These are phyloP conservation scores for Mycena chlorophos DNA, from an alignment of 768 basidiomycete genomes.

Conservation along the genomic window DNA sequence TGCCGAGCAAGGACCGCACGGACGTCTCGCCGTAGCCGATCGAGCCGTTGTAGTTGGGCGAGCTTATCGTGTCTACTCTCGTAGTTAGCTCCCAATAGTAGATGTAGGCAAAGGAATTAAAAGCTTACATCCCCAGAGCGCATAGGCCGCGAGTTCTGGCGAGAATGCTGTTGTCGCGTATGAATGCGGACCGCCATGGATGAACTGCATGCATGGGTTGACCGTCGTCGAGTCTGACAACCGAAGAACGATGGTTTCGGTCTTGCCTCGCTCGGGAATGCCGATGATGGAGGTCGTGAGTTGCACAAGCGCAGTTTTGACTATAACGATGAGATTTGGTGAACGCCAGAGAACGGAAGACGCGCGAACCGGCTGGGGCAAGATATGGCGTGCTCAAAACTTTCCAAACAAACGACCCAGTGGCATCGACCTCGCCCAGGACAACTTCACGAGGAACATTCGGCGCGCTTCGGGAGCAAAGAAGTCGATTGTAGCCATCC, in stretches of 20 bases:
- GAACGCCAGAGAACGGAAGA: neutral
- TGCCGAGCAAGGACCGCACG: conserved; percentile 54
- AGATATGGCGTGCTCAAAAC: conserved; percentile 47
- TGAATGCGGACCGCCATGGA: conserved; percentile 67
- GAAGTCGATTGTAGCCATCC: conserved; percentile 40
- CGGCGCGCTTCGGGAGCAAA: conserved; percentile 54
- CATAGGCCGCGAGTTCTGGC: conserved; percentile 44
- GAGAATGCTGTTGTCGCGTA: conserved; percentile 49
- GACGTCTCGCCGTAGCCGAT: conserved; percentile 64
- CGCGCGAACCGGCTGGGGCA: conserved; percentile 39
- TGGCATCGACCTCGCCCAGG: conserved; percentile 39
- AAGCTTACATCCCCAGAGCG: conserved; percentile 61
- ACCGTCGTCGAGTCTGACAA: conserved; percentile 22
- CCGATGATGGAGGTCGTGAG: conserved; percentile 47
- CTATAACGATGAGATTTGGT: conserved; percentile 30
- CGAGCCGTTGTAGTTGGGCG: conserved; percentile 70
- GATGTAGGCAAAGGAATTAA: neutral
- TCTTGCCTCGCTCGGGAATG: conserved; percentile 49
- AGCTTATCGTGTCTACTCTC: conserved; percentile 61
- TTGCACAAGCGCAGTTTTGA: conserved; percentile 39
- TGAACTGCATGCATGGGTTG: conserved; percentile 49
- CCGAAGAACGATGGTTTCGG: conserved; percentile 57
- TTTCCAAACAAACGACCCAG: conserved; percentile 32
- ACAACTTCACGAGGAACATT: conserved; percentile 49
- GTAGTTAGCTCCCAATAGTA: neutral